These are phyloP conservation scores for Spironucleus salmonicida DNA, from an alignment of 208 protist species.

Conservation along the genomic window DNA sequence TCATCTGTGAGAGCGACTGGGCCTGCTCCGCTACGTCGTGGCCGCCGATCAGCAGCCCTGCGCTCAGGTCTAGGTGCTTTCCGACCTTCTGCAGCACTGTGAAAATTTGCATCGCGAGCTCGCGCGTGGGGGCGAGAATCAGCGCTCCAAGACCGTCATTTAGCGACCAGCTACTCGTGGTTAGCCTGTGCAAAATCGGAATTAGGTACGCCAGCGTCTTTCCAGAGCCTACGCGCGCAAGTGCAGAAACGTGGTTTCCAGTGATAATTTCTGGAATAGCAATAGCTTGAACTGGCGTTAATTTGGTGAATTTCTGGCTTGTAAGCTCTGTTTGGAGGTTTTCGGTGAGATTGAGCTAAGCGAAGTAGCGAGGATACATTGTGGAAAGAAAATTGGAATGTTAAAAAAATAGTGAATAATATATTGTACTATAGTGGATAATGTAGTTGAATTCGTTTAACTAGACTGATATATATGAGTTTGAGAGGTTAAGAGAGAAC, in stretches of 20 bases:
- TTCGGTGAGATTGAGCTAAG: too few relatives aligned
- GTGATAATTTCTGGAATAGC: too few relatives aligned
- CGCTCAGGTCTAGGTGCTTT: constrained; percentile 36
- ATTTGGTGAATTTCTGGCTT: too few relatives aligned
- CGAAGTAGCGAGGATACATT: too few relatives aligned
- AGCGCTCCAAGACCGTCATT: constrained; percentile 54
- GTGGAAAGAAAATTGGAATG: too few relatives aligned
- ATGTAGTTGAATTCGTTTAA: too few relatives aligned
- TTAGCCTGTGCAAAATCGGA: constrained; percentile 18
- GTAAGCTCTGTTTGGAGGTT: too few relatives aligned
- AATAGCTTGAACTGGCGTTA: too few relatives aligned
- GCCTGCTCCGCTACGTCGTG: constrained; percentile 30
- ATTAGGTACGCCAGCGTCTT: constrained; percentile 36
- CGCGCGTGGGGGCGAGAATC: constrained; percentile 87
- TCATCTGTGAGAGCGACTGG: constrained; percentile 11
- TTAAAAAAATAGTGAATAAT: too few relatives aligned
- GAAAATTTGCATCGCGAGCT: constrained; percentile 94
- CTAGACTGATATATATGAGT: too few relatives aligned
- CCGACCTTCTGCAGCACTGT: constrained; percentile 80
- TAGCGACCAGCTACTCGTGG: not conserved
- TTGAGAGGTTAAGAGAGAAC: too few relatives aligned
- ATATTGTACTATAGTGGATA: too few relatives aligned
- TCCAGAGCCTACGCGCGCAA: constrained; percentile 64
- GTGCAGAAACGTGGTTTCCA: constrained; percentile 61
- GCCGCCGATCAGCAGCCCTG: constrained; percentile 38